These are phyloP conservation scores for Moniliophthora roreri DNA, from an alignment of 1,284 basidiomycete species.

Conservation along the genomic window DNA sequence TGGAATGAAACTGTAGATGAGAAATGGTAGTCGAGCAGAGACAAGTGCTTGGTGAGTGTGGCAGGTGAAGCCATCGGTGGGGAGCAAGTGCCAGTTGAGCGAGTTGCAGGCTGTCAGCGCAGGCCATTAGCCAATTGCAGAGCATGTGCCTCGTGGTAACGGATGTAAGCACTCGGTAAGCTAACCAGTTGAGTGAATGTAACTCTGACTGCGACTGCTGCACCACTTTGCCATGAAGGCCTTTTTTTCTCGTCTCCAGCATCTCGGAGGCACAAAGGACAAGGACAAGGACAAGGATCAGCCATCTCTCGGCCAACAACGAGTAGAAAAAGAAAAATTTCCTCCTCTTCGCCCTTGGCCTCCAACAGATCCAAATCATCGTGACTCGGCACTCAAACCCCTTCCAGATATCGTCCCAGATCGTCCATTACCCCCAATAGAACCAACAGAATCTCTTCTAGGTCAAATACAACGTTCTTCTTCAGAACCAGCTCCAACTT, in stretches of 20 bases:
- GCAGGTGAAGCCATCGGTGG: slow-evolving; percentile 13
- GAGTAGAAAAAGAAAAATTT: slow-evolving; percentile 69
- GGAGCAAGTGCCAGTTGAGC: slow-evolving; percentile 19
- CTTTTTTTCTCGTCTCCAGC: slow-evolving; percentile 71
- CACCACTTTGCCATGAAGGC: slow-evolving; percentile 83
- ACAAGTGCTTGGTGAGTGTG: slow-evolving; percentile 11
- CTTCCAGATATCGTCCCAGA: slow-evolving; percentile 58
- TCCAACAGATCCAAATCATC: slow-evolving; percentile 38
- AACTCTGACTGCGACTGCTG: too few species aligned
- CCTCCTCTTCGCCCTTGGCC: slow-evolving; percentile 66
- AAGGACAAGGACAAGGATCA: slow-evolving; percentile 44
- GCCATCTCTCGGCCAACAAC: slow-evolving; percentile 24
- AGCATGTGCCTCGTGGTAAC: too few species aligned
- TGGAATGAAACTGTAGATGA: slow-evolving; percentile 35
- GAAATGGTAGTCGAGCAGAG: slow-evolving; percentile 38
- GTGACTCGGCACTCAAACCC: slow-evolving; percentile 57
- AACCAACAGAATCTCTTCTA: slow-evolving; percentile 31
- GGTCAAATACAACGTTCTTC: slow-evolving; percentile 21
- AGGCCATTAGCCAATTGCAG: too few species aligned
- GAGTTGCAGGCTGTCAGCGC: slow-evolving; percentile 3
- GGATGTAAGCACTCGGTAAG: too few species aligned
- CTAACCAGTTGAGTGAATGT: too few species aligned
- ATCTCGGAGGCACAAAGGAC: slow-evolving; percentile 61
- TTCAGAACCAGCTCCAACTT: slow-evolving; percentile 25
- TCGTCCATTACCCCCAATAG: slow-evolving; percentile 53